Evolutionary conservation across 1,284 basidiomycete species (phyloP), one percentile per base, ranked within the genome.

Genomic region (Coriolopsis trogii): DNA sequence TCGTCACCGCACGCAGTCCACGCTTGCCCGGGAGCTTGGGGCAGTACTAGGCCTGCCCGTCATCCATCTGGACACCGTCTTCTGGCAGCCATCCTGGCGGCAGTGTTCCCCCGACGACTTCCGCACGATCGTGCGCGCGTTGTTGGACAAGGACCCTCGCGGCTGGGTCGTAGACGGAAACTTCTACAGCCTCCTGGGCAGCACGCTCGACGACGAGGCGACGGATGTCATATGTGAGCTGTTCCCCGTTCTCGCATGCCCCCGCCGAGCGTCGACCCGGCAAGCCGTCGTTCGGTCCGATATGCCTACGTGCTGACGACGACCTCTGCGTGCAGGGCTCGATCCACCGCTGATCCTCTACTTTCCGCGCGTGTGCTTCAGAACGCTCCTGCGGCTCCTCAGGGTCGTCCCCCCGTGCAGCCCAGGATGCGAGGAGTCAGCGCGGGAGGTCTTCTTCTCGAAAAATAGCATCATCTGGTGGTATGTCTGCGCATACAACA

Each of bases 191-290:
- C 37, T 38, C 4, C 41, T 64, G 16, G 63, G 59, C 2, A 46
- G 21, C 13, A 34, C 20, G 33, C n/a, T 34, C 33, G 3, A n/a
- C n/a, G 33, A 18, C 33, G 61, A 64, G 30, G 72, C 76, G 6
- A 85, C 84, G 12, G 84, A 87, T 63, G 65, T 84, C 9, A 77
- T 87, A 23, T 86, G 85, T 87, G 58, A 56, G 79, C 33, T 7
- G 33, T 30, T 70, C 16, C 30, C 29, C 28, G 33, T 41, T 26
- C 31, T 21, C 30, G 15, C 13, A 30, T 30, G 18, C 36, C 34
- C 24, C 23, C 25, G 15, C 16, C 21, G 8, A 20, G 18, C 15
- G n/a, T 4, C 43, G 28, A 7, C 41, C 20, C 16, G 2, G 16
- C 8, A 12, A 7, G 33, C 33, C 16, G 0, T 39, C 26, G 37